Evolutionary conservation across 192 early-diverging fungal genomes (phyloP).

Genomic region (Coemansia sp.): DNA sequence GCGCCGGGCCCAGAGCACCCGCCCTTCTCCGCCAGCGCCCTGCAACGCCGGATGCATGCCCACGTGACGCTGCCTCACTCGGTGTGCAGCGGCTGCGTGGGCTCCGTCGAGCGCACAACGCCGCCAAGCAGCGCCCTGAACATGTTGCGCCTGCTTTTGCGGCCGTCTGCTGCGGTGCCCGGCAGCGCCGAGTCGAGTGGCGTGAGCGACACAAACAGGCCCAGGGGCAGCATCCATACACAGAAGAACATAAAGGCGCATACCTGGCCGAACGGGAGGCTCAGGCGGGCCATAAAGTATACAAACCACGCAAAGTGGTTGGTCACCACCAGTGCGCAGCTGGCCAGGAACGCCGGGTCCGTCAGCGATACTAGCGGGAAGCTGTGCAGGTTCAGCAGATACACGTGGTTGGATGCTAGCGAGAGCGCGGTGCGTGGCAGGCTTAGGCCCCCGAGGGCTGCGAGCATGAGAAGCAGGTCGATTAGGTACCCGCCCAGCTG

Average conservation of each 20-base stretch:
- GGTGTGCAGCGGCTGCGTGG: conserved; percentile 21
- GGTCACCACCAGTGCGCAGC: conserved; percentile 75
- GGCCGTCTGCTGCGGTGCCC: conserved; percentile 48
- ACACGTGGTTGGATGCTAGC: conserved; percentile 70
- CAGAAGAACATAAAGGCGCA: conserved; percentile 90
- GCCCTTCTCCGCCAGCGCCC: background rate
- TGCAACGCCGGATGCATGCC: too few relatives aligned
- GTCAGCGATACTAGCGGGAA: conserved; percentile 83
- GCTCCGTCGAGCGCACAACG: conserved; percentile 7
- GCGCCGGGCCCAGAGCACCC: too few relatives aligned
- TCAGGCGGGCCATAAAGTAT: conserved; percentile 71
- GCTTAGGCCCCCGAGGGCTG: conserved; percentile 77
- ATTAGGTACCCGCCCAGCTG: conserved; percentile 51
- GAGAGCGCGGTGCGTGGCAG: conserved; percentile 67
- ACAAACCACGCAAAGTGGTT: conserved; percentile 96
- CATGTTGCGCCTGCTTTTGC: conserved; percentile 14
- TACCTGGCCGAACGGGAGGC: conserved; percentile 73
- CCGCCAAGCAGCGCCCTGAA: conserved; percentile 25
- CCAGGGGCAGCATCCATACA: conserved; percentile 92
- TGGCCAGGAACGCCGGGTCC: conserved; percentile 70
- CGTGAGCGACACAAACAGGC: conserved; percentile 86
- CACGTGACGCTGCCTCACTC: conserved; percentile 7
- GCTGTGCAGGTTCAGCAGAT: conserved; percentile 70
- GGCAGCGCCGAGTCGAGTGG: conserved; percentile 31
- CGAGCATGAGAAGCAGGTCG: conserved; percentile 66